Evolutionary conservation across 2,329 filamentous ascomycete species (phyloP), one percentile per base, ranked within the genome.

Genomic region (Colletotrichum sp.): DNA sequence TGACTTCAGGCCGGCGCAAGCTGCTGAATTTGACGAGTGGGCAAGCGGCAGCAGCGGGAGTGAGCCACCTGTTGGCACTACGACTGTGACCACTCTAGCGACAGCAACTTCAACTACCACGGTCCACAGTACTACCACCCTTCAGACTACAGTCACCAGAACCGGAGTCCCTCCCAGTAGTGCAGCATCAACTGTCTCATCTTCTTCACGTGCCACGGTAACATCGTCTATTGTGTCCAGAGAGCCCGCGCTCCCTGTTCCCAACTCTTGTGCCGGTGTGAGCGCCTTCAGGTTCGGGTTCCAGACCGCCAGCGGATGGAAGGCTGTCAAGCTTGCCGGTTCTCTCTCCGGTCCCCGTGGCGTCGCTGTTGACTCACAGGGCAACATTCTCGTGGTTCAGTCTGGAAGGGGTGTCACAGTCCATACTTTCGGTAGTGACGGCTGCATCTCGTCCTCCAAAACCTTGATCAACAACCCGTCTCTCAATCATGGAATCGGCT

Each of bases 401-500:
- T 82, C 81, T 8, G 82, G 82, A 36, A 79, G 78, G 69, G 85
- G 85, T 48, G 81, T 86, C 64, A 84, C 84, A 3, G 82, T 84
- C 34, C 85, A 86, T 80, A 84, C 83, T 5, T 85, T 87, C 68
- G 85, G 84, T 52, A 72, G 80, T 57, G 80, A 86, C 72, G 85
- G 85, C 28, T 87, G 85, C 79, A 80, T 86, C 79, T 83, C 83
- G 74, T 82, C 82, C 73, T 84, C 84, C 16, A 81, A 78, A 64
- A 82, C 82, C 74, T 81, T 87, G 60, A 82, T 86, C 76, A 79
- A 80, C 74, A 83, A 82, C 60, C 78, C 78, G 22, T 65, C 63
- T 22, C 82, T 87, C 39, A 87, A 86, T 79, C 86, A 87, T 77
- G 85, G 84, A 13, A 81, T 86, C 52, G 81, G 81, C 48, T 80